Percentiles rank a stretch among this genome's conserved stretches.
These are phyloP conservation scores for Vitis hybrid DNA, from an alignment of 177 flowering plant genomes.

Conservation along the genomic window DNA sequence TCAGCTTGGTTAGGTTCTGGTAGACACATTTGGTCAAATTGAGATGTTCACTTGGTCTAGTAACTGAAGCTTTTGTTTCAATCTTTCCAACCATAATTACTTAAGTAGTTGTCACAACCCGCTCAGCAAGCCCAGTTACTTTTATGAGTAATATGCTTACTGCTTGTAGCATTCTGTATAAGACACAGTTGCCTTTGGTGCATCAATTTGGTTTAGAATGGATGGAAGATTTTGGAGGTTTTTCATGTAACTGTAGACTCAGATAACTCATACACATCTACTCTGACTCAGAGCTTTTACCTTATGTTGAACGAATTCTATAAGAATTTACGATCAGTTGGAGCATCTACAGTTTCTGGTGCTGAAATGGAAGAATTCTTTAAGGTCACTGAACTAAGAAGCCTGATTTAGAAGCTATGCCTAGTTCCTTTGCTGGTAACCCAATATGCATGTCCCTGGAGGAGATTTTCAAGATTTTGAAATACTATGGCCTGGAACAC, in stretches of 20 bases:
- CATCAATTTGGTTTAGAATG: slow-evolving; percentile 95
- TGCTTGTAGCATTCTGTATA: slow-evolving; percentile 70
- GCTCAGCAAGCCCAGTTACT: too few species aligned
- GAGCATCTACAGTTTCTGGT: too few species aligned
- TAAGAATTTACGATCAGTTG: slow-evolving; percentile 65
- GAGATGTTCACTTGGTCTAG: slow-evolving; percentile 99
- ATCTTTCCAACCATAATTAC: slow-evolving; percentile 88
- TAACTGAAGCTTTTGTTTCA: slow-evolving; percentile 97
- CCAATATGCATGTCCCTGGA: slow-evolving; percentile 31
- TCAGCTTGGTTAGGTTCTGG: slow-evolving; percentile 94
- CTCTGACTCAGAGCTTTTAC: slow-evolving; percentile 20
- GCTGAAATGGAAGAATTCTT: too few species aligned
- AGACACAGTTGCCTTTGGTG: slow-evolving; percentile 79
- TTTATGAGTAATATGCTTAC: too few species aligned
- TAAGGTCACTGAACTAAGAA: slow-evolving; percentile 18
- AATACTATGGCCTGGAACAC: neutral
- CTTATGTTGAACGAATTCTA: slow-evolving; percentile 86
- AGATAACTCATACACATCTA: too few species aligned
- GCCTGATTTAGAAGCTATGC: slow-evolving; percentile 13
- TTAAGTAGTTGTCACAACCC: slow-evolving; percentile 94
- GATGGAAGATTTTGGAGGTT: slow-evolving; percentile 23
- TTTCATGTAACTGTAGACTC: too few species aligned
- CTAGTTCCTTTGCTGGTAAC: slow-evolving; percentile 5
- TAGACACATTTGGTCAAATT: slow-evolving; percentile 98
- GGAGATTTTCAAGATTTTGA: slow-evolving; percentile 43